These are phyloP conservation scores for Hamigera avellanea DNA, from an alignment of 495 filamentous ascomycete species.

Conservation along the genomic window DNA sequence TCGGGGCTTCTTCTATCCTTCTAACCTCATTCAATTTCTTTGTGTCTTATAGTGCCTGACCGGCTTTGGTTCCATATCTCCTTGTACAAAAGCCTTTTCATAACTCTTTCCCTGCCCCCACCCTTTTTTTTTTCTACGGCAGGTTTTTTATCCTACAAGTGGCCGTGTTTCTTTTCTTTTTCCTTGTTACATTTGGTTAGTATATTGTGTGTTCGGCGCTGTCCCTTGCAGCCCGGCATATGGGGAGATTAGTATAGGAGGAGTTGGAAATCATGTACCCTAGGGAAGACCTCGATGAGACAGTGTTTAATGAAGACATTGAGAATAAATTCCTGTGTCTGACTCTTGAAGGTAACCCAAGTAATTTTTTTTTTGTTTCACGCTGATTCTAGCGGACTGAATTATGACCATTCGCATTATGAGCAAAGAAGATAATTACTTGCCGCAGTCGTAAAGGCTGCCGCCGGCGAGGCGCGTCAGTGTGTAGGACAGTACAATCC, in stretches of 20 bases:
- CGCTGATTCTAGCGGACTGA: too few species aligned
- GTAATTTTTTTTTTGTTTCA: too few species aligned
- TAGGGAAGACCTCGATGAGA: background rate
- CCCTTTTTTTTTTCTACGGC: conserved; percentile 5
- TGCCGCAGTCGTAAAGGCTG: too few species aligned
- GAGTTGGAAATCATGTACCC: conserved; percentile 11
- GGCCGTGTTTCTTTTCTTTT: conserved; percentile 11
- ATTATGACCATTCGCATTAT: too few species aligned
- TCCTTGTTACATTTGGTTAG: conserved; percentile 6
- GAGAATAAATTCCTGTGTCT: conserved; percentile 1
- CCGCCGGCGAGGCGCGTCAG: too few species aligned
- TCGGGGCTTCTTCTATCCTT: conserved; percentile 5
- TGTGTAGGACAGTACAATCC: too few species aligned
- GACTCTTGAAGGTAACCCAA: too few species aligned
- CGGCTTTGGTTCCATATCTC: background rate
- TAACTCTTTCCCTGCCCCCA: conserved; percentile 8
- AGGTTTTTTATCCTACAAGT: conserved; percentile 7
- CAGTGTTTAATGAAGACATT: conserved; percentile 13
- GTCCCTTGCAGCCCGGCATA: too few species aligned
- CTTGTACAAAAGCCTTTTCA: conserved; percentile 32
- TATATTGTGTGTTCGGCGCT: conserved; percentile 4
- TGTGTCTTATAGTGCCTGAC: conserved; percentile 1
- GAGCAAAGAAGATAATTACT: too few species aligned
- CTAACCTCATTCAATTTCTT: conserved; percentile 3
- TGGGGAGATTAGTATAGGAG: background rate